Base-by-base conservation (phyloP, 2,329 filamentous ascomycete genomes). In the Apiospora phragmitis region DNA sequence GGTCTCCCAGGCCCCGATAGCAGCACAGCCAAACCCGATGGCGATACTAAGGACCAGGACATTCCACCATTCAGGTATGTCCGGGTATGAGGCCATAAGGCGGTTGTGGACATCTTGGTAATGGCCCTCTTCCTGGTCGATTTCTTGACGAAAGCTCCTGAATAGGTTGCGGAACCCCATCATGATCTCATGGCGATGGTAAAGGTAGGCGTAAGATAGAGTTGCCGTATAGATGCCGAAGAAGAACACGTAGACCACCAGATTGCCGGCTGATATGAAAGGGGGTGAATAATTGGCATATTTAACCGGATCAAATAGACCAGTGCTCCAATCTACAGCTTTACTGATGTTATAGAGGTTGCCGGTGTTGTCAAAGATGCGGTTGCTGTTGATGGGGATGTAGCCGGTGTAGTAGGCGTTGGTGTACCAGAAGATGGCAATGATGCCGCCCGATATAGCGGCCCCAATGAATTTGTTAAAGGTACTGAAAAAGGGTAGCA, bases 31-130 rank as follows among this genome's bases (percentile, higher is more conserved):
- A 11, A 85, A 79, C 5, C 79, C 83, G 67, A 87, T 80, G 32
- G 86, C 84, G 1, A 81, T 76, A 1, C 29, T 24, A 38, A 72
- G n/a, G 29, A 70, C 73, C 51, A 81, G 68, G 38, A 83, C 73
- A 71, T 87, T 89, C 87, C 87, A 88, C 86, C 86, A 88, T 70
- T 87, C 85, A 0, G 87, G 86, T 0, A 85, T 85, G 71, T 88
- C 81, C 8, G 79, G 75, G 73, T 87, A 87, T 0, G 76, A 76
- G 71, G 81, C 79, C 85, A 87, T 87, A 41, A 87, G 78, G 11
- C 84, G 81, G 70, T 83, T 85, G 75, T 87, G 85, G 4, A 87
- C 82, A 67, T 87, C 85, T 55, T 35, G 62, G 41, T 65, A 65
- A 8, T 65, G 41, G 26, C n/a, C 59, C 12, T 59, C 68, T 41